phyloP scores from a whole-genome alignment of 1,139 yeast genomes.

The Neolecta irregularis region DNA sequence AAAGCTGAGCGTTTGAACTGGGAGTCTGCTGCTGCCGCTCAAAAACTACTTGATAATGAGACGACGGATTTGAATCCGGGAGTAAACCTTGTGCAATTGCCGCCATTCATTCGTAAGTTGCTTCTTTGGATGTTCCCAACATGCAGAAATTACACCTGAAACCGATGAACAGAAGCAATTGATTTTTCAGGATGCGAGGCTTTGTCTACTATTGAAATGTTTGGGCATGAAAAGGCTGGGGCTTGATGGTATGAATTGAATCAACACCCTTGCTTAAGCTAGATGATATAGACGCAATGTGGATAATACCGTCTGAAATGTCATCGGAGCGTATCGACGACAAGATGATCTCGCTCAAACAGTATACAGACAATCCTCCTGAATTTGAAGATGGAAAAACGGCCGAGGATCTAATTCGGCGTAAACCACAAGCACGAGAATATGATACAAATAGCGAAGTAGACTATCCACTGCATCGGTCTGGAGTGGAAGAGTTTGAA shows the following conservation, averaged over 20 bases:
- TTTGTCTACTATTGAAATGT: slow-evolving; percentile 10
- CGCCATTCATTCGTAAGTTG: slow-evolving; percentile 1
- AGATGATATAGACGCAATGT: slow-evolving; percentile 6
- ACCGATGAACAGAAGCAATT: slow-evolving; percentile 9
- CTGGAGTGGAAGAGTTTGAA: slow-evolving; percentile 8
- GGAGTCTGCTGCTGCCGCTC: slow-evolving; percentile 4
- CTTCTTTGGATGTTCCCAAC: neutral
- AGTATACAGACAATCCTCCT: slow-evolving; percentile 12
- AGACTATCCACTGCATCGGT: too few species aligned
- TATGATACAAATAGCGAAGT: slow-evolving; percentile 1
- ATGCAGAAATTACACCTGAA: neutral
- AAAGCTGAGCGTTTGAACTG: slow-evolving; percentile 8
- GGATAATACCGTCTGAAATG: slow-evolving; percentile 8
- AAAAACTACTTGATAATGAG: neutral
- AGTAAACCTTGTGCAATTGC: neutral
- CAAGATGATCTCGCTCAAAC: slow-evolving; percentile 7
- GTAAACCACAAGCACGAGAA: slow-evolving; percentile 5
- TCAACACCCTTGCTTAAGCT: too few species aligned
- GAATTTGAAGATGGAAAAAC: slow-evolving; percentile 11
- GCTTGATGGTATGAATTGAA: too few species aligned
- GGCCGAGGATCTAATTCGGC: slow-evolving; percentile 10
- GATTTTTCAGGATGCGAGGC: slow-evolving; percentile 12
- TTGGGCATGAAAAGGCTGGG: slow-evolving; percentile 7
- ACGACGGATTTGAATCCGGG: too few species aligned
- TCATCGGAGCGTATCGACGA: slow-evolving; percentile 7